Conservation (phyloP, 768 basidiomycete species). For the Lentinula edodes region DNA sequence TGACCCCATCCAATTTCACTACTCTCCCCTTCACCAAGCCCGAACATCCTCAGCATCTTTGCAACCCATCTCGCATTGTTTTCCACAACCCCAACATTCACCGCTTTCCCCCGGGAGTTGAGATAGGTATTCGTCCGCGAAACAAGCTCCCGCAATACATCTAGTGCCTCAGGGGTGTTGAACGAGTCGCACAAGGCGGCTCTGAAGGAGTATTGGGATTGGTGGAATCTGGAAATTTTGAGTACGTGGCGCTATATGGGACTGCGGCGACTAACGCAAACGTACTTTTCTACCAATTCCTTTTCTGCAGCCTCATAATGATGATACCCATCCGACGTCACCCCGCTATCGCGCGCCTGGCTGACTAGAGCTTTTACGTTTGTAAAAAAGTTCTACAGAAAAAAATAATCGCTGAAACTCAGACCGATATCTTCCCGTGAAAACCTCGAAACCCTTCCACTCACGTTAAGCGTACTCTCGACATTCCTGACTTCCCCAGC, state of each 20-base stretch:
- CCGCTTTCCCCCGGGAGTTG: conserved; percentile 49
- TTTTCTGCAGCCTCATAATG: conserved; percentile 64
- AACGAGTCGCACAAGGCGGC: conserved; percentile 92
- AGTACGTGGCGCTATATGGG: too few relatives aligned
- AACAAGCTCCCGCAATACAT: conserved; percentile 73
- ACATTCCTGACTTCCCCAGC: conserved; percentile 82
- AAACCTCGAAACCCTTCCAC: conserved; percentile 15
- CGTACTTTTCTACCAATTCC: conserved; percentile 61
- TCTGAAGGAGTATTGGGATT: conserved; percentile 75
- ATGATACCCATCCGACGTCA: conserved; percentile 54
- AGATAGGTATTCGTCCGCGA: conserved; percentile 88
- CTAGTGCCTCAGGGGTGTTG: conserved; percentile 85
- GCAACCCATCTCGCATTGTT: conserved; percentile 65
- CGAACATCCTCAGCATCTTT: conserved; percentile 72
- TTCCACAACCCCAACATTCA: conserved; percentile 61
- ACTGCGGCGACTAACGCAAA: neutral
- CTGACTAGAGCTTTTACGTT: conserved; percentile 75
- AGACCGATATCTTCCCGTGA: too few relatives aligned
- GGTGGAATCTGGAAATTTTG: conserved; percentile 42
- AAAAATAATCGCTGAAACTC: neutral
- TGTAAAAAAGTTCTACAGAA: conserved; percentile 85
- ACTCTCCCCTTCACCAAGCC: conserved; percentile 65
- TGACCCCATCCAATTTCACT: conserved; percentile 85
- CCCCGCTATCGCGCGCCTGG: conserved; percentile 43
- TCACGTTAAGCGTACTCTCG: conserved; percentile 81